These are phyloP conservation scores for Gossypium raimondii DNA, from an alignment of 345 rosid species.

Conservation along the genomic window DNA sequence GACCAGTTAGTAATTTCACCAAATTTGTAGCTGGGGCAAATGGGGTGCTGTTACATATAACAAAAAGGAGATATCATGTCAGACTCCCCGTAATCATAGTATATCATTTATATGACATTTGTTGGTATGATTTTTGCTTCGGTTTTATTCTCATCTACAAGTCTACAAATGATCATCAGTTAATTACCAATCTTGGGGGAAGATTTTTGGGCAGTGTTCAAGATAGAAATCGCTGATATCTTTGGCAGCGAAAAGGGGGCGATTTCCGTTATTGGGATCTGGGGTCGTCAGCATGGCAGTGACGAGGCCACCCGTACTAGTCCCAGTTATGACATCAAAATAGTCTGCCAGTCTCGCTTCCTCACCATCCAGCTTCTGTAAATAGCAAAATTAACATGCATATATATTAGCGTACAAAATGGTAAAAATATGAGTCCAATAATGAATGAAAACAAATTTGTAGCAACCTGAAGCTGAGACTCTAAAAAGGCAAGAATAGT, in stretches of 20 bases:
- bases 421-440: too few species aligned
- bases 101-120: not conserved
- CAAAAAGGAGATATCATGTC: not conserved
- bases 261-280: constrained; percentile 37
- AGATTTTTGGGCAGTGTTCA: constrained; percentile 37
- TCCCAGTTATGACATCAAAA: constrained; percentile 62
- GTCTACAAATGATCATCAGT: too few species aligned
- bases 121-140: not conserved
- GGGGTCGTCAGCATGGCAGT: constrained; percentile 64
- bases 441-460: not conserved
- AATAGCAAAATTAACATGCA: not conserved
- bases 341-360: constrained; percentile 65
- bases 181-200: constrained; percentile 20
- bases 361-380: constrained; percentile 62
- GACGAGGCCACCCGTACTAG: constrained; percentile 74
- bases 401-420: not conserved
- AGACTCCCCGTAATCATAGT: not conserved
- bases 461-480: constrained; percentile 53
- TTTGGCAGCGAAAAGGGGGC: constrained; percentile 50
- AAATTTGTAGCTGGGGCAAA: not conserved
- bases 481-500: constrained; percentile 56
- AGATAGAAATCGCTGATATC: constrained; percentile 42
- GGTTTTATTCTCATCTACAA: too few species aligned
- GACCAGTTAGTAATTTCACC: constrained; percentile 32
- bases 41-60: not conserved